Evolutionary conservation across 345 rosid species (phyloP).

Genomic region (Luvunga scandens): DNA sequence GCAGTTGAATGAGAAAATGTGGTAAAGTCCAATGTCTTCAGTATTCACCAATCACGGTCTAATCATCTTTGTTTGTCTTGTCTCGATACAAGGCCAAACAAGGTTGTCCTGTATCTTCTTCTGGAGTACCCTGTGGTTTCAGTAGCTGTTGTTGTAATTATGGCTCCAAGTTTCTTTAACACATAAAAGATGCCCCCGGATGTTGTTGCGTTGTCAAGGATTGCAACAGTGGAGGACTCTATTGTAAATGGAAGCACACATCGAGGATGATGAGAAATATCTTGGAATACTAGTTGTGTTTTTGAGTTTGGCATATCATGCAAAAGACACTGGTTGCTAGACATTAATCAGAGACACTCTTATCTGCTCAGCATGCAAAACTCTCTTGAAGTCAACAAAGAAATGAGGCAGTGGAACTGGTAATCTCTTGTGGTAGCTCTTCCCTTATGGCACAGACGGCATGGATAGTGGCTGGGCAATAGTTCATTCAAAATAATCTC

Average conservation of each 20-base stretch:
- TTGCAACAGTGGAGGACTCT: too few relatives aligned
- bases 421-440: slow-evolving; percentile 88
- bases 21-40: too few relatives aligned
- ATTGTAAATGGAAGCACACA: slow-evolving; percentile 90
- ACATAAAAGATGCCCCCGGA: too few relatives aligned
- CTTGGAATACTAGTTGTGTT: slow-evolving; percentile 84
- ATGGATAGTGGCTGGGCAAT: slow-evolving; percentile 92
- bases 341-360: slow-evolving; percentile 61
- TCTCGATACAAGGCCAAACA: too few relatives aligned
- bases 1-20: too few relatives aligned
- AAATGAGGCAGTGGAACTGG: slow-evolving; percentile 86
- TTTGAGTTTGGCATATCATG: slow-evolving; percentile 76
- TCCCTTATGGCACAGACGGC: slow-evolving; percentile 81
- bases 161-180: too few relatives aligned
- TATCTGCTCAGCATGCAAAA: slow-evolving; percentile 64
- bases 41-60: too few relatives aligned
- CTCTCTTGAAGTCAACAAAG: slow-evolving; percentile 76
- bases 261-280: slow-evolving; percentile 78
- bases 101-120: too few relatives aligned
- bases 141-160: too few relatives aligned
- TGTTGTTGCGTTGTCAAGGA: too few relatives aligned
- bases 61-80: too few relatives aligned
- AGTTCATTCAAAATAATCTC: slow-evolving; percentile 70
- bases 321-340: slow-evolving; percentile 83
- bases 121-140: too few relatives aligned